These are phyloP conservation scores for Malus orientalis DNA, from an alignment of 306 rosid species.

Conservation along the genomic window DNA sequence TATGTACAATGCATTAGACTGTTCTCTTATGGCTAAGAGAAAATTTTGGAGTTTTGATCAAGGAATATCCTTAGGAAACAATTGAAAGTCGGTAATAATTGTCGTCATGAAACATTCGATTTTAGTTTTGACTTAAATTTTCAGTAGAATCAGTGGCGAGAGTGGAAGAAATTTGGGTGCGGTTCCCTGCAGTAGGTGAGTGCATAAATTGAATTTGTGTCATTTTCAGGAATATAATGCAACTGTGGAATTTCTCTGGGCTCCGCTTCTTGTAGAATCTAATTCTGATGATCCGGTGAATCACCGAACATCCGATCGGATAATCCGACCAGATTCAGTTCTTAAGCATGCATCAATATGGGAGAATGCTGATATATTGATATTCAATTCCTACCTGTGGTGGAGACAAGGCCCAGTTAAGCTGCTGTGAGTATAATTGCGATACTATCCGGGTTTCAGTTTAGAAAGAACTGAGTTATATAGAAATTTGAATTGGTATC, in stretches of 20 bases:
- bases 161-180: neutral
- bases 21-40: neutral
- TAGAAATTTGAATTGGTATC: conserved; percentile 4
- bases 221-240: conserved; percentile 87
- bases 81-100: neutral
- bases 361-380: conserved; percentile 88
- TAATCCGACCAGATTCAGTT: conserved; percentile 87
- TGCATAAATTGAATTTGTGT: neutral
- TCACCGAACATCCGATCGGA: conserved; percentile 75
- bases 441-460: neutral
- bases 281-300: conserved; percentile 97
- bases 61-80: neutral
- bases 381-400: conserved; percentile 94
- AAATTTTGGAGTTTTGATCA: neutral
- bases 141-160: too few relatives aligned
- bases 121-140: too few relatives aligned
- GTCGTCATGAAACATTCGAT: neutral
- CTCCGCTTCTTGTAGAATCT: conserved; percentile 92
- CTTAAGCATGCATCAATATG: conserved; percentile 70
- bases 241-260: conserved; percentile 94
- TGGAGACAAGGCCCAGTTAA: conserved; percentile 99
- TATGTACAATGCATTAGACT: neutral
- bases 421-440: conserved; percentile 57
- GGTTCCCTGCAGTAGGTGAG: neutral
- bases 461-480: neutral